A percentile compares a stretch with the other conserved stretches of the same genome.
These are phyloP conservation scores for Neurospora intermedia DNA, from an alignment of 495 filamentous ascomycete genomes.

Conservation along the genomic window DNA sequence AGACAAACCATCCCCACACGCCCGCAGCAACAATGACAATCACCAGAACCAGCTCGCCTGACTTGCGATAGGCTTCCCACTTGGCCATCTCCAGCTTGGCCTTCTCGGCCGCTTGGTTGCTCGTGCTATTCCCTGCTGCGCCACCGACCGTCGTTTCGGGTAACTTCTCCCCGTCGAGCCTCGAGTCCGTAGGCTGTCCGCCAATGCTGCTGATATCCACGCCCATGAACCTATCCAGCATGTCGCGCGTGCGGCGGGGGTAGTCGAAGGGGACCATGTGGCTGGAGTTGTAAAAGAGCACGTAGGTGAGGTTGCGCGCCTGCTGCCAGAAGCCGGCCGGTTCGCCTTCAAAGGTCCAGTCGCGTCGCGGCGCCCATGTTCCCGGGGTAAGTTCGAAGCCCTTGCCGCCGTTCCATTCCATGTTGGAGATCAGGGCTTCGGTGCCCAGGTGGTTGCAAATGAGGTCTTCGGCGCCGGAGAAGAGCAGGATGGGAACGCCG, in stretches of 20 bases:
- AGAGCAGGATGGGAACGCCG: slow-evolving; percentile 67
- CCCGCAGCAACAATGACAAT: slow-evolving; percentile 71
- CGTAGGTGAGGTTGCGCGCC: slow-evolving; percentile 90
- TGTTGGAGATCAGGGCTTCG: slow-evolving; percentile 79
- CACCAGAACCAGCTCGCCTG: slow-evolving; percentile 79
- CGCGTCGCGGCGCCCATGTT: slow-evolving; percentile 77
- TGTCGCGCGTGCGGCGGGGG: slow-evolving; percentile 77
- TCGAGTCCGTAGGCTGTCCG: slow-evolving; percentile 69
- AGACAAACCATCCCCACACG: slow-evolving; percentile 79
- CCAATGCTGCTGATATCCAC: slow-evolving; percentile 91
- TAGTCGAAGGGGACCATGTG: slow-evolving; percentile 98
- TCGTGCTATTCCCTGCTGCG: slow-evolving; percentile 55
- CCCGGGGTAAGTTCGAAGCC: slow-evolving; percentile 87
- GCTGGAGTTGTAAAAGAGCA: slow-evolving; percentile 87
- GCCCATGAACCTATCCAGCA: slow-evolving; percentile 92
- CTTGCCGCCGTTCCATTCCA: slow-evolving; percentile 82
- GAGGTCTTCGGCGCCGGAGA: slow-evolving; percentile 86
- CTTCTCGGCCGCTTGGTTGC: slow-evolving; percentile 59
- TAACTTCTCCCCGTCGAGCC: slow-evolving; percentile 84
- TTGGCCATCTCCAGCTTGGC: slow-evolving; percentile 73
- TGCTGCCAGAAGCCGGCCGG: slow-evolving; percentile 86
- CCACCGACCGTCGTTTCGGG: slow-evolving; percentile 79
- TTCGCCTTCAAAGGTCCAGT: slow-evolving; percentile 92
- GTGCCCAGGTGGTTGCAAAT: slow-evolving; percentile 98
- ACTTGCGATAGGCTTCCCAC: slow-evolving; percentile 86